Conservation (phyloP, 1,284 basidiomycete species). For the Puccinia hordei region DNA sequence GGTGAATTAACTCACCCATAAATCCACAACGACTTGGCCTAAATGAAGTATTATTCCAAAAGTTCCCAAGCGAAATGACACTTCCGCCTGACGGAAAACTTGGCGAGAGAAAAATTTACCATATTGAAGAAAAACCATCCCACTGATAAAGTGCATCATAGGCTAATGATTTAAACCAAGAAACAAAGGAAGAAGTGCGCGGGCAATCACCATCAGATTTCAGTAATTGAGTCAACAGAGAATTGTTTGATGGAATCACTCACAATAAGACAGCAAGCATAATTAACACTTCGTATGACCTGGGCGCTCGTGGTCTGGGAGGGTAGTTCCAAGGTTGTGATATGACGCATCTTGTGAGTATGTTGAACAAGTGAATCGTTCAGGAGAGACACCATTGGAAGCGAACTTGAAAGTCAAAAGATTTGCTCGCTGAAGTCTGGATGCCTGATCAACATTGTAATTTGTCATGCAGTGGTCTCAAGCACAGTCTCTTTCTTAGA, state of each 20-base stretch:
- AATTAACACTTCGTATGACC: neutral
- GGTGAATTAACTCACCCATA: constrained; percentile 3
- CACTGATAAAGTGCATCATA: constrained; percentile 22
- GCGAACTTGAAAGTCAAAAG: too few species aligned
- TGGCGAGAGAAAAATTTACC: neutral
- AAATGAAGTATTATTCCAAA: constrained; percentile 16
- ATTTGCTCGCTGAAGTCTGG: too few species aligned
- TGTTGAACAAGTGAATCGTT: neutral
- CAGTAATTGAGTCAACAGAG: neutral
- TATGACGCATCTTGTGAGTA: neutral
- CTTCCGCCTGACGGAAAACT: neutral
- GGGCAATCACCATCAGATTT: neutral
- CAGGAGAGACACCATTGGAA: too few species aligned
- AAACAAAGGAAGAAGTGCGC: neutral
- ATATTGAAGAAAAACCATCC: constrained; percentile 24
- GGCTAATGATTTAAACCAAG: neutral
- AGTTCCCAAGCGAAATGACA: constrained; percentile 15
- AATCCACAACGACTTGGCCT: neutral
- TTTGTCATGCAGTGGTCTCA: too few species aligned
- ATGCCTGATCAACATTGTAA: too few species aligned
- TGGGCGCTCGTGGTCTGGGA: neutral
- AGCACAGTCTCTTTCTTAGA: too few species aligned
- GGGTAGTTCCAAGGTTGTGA: neutral
- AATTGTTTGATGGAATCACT: neutral
- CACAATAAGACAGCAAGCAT: neutral